These are phyloP conservation scores for Verticillium nubilum DNA, from an alignment of 2,329 filamentous ascomycete genomes.

Conservation along the genomic window DNA sequence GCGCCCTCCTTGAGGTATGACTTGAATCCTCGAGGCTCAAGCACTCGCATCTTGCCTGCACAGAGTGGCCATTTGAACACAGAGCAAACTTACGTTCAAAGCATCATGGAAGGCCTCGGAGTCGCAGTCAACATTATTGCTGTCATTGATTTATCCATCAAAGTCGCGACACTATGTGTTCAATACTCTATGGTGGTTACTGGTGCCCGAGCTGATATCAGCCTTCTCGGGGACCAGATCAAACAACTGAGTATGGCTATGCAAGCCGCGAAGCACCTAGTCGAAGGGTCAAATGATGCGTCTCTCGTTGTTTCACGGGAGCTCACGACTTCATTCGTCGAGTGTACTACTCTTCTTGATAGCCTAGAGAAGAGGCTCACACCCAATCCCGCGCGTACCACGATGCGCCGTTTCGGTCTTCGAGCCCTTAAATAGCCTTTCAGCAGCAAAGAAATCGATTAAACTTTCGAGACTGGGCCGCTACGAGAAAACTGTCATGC, in stretches of 20 bases:
- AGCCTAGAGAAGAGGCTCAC: conserved; percentile 17
- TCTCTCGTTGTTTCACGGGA: conserved; percentile 19
- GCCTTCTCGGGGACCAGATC: conserved; percentile 21
- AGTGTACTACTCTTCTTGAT: conserved; percentile 16
- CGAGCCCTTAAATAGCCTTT: conserved; percentile 33
- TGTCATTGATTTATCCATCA: conserved; percentile 29
- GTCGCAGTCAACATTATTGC: conserved; percentile 28
- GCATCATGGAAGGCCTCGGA: conserved; percentile 22
- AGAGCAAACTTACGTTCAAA: background rate
- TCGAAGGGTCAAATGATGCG: conserved; percentile 16
- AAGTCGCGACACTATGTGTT: conserved; percentile 24
- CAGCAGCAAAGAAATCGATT: conserved; percentile 25
- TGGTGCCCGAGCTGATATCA: conserved; percentile 22
- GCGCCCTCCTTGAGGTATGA: no score
- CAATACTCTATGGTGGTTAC: conserved; percentile 27
- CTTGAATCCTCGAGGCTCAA: no score
- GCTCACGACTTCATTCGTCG: conserved; percentile 14
- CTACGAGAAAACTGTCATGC: conserved; percentile 19
- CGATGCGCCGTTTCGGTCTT: conserved; percentile 23
- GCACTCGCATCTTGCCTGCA: no score
- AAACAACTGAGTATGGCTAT: conserved; percentile 18
- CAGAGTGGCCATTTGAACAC: no score
- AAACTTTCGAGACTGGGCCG: conserved; percentile 18
- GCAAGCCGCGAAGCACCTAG: conserved; percentile 17
- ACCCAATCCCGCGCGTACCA: conserved; percentile 16